These are phyloP conservation scores for Skeletonema menzelii DNA, from an alignment of 108 stramenopile genomes.

Conservation along the genomic window DNA sequence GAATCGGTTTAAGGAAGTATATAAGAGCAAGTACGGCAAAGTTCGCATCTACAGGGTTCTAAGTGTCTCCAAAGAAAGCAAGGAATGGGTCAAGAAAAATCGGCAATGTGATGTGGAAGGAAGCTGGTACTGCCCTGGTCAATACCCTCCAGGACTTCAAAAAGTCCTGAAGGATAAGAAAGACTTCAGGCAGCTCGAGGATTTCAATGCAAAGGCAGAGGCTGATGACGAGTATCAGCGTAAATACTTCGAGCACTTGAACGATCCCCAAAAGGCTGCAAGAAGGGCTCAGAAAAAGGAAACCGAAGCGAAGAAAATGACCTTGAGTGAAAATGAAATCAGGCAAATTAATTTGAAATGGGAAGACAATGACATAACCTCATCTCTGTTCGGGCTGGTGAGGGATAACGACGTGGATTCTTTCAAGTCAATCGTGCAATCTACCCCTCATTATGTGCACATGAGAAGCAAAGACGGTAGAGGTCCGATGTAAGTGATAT, in stretches of 20 bases:
- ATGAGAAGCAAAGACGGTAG: slow-evolving; percentile 58
- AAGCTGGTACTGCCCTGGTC: slow-evolving; percentile 89
- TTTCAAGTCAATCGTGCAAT: slow-evolving; percentile 42
- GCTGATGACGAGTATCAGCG: slow-evolving; percentile 75
- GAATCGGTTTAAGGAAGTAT: slow-evolving; percentile 84
- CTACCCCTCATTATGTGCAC: slow-evolving; percentile 62
- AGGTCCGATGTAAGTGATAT: slow-evolving; percentile 85
- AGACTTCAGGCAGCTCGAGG: slow-evolving; percentile 89
- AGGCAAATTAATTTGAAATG: slow-evolving; percentile 68
- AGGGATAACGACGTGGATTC: slow-evolving; percentile 40
- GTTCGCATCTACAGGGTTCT: slow-evolving; percentile 95
- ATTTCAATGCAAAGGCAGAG: slow-evolving; percentile 80
- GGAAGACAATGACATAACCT: slow-evolving; percentile 70
- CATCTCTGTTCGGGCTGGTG: slow-evolving; percentile 72
- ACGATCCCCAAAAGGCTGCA: slow-evolving; percentile 48
- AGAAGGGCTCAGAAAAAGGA: slow-evolving; percentile 26
- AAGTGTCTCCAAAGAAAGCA: slow-evolving; percentile 86
- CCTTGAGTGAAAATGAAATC: slow-evolving; percentile 55
- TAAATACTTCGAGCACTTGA: slow-evolving; percentile 86
- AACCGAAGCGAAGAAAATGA: slow-evolving; percentile 6
- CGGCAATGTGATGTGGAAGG: slow-evolving; percentile 85
- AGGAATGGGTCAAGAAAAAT: slow-evolving; percentile 89
- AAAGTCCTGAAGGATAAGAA: slow-evolving; percentile 80
- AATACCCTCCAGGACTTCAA: slow-evolving; percentile 88
- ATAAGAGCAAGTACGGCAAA: slow-evolving; percentile 91